phyloP scores from a whole-genome alignment of 495 filamentous ascomycete species.

The Staphylotrichum longicolle region DNA sequence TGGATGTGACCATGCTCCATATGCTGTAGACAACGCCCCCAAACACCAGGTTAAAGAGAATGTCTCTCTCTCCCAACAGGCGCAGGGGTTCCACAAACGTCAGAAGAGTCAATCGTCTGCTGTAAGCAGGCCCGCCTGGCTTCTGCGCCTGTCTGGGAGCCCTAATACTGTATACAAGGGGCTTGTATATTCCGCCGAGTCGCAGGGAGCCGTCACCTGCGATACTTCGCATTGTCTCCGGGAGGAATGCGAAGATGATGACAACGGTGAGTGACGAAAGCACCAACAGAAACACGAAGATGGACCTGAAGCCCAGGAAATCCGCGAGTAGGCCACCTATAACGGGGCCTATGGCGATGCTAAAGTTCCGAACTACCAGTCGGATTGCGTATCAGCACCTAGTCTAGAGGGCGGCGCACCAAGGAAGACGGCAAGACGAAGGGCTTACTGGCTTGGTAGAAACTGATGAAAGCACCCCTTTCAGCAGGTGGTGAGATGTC shows the following conservation, averaged over 20 bases:
- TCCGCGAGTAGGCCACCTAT: background rate
- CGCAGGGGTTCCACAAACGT: background rate
- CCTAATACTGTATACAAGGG: background rate
- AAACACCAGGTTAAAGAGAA: constrained; percentile 1
- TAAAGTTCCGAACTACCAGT: background rate
- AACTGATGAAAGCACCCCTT: constrained; percentile 7
- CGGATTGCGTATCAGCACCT: background rate
- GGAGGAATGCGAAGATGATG: background rate
- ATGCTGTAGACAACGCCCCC: constrained; percentile 1
- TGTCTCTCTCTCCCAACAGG: background rate
- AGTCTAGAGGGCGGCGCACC: too few species aligned
- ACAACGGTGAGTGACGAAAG: background rate
- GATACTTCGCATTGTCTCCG: constrained; percentile 4
- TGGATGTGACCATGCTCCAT: constrained; percentile 5
- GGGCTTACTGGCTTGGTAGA: constrained; percentile 3
- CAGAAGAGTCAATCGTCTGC: background rate
- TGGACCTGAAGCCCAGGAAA: constrained; percentile 1
- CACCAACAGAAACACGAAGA: background rate
- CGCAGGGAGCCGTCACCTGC: constrained; percentile 5
- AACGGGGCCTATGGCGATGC: constrained; percentile 4
- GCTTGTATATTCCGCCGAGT: background rate
- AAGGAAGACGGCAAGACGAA: too few species aligned
- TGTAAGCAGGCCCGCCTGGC: too few species aligned
- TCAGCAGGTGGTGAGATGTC: background rate
- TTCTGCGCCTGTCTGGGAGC: too few species aligned